Evolutionary conservation across 2,329 filamentous ascomycete species (phyloP), one percentile per base, ranked within the genome.

Genomic region (Ophiostoma himal-ulmi): DNA sequence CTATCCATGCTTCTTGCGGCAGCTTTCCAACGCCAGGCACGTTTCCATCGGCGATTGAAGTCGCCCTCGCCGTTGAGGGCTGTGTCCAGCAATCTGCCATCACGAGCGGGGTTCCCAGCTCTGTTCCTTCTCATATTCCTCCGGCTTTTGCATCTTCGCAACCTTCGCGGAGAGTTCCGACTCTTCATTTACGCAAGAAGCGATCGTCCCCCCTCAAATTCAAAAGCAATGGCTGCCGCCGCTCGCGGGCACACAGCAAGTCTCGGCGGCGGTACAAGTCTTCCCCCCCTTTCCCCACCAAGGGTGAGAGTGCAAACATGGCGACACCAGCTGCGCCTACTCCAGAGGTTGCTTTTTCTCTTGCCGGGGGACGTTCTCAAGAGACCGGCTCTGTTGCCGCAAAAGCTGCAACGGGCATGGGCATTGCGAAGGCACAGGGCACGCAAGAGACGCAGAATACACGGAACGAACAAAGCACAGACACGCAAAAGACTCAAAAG

Each of bases 1-100:
- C 62, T n/a, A 30, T 67, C 22, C 69, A 48, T 17, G 69, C 62
- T 3, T 65, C 64, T 13, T 67, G 48, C 39, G 34, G 69, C 7
- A 36, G 62, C 13, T 30, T 30, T 2, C 34, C 69, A 1, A 44
- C 65, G 20, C 34, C 64, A 7, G 69, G 37, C 11, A 52, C 60
- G 44, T 70, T 70, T 36, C 69, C 69, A 0, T 67, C 69, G 36
- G 48, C 48, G 22, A 65, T 65, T 10, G 69, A 70, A 44, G 44
- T 67, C 22, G 65, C 48, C 48, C 54, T 67, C 17, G 69, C 69
- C 22, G 66, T 70, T 44, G 22, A 67, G 48, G 11, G 26, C 14
- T 67, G 66, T 10, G 48, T 52, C n/a, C 7, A 64, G 6, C 62
- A 70, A 5, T 34, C 26, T 11, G 52, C 22, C n/a, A 26, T 26